These are phyloP conservation scores for Taxawa tesnikishii DNA, from an alignment of 2,329 filamentous ascomycete species.

Conservation along the genomic window DNA sequence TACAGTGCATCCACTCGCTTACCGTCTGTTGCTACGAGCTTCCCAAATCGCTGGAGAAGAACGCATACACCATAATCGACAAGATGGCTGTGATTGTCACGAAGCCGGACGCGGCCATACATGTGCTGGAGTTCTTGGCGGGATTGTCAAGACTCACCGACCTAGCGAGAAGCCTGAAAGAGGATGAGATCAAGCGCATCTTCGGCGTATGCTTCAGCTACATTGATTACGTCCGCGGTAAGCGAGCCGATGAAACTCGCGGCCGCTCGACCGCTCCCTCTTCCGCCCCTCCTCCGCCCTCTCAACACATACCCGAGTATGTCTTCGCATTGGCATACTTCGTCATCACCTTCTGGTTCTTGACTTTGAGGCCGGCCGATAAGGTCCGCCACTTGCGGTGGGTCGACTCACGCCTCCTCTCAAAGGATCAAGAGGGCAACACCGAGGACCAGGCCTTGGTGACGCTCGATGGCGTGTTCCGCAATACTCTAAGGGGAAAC, in stretches of 20 bases:
- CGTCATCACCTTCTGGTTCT: slow-evolving; percentile 93
- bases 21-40: slow-evolving; percentile 93
- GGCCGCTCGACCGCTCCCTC: slow-evolving; percentile 3
- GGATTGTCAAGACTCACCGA: slow-evolving; percentile 74
- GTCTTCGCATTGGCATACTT: slow-evolving; percentile 90
- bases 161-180: slow-evolving; percentile 76
- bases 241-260: slow-evolving; percentile 23
- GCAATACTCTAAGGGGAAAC: slow-evolving; percentile 43
- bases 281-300: slow-evolving; percentile 15
- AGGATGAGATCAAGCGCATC: slow-evolving; percentile 85
- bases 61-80: slow-evolving; percentile 72
- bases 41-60: slow-evolving; percentile 74
- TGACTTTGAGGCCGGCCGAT: slow-evolving; percentile 75
- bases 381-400: slow-evolving; percentile 77
- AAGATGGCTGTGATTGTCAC: slow-evolving; percentile 96
- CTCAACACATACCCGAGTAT: slow-evolving; percentile 80
- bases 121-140: slow-evolving; percentile 92
- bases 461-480: slow-evolving; percentile 89
- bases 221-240: slow-evolving; percentile 67
- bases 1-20: slow-evolving; percentile 86
- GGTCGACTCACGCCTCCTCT: slow-evolving; percentile 9
- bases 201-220: slow-evolving; percentile 95
- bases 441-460: slow-evolving; percentile 89
- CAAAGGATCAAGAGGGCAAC: slow-evolving; percentile 58
- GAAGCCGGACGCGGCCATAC: slow-evolving; percentile 78